Evolutionary conservation across 129 eudicot species (phyloP), one percentile per base, ranked within the genome.

Genomic region (Deinandra increscens): DNA sequence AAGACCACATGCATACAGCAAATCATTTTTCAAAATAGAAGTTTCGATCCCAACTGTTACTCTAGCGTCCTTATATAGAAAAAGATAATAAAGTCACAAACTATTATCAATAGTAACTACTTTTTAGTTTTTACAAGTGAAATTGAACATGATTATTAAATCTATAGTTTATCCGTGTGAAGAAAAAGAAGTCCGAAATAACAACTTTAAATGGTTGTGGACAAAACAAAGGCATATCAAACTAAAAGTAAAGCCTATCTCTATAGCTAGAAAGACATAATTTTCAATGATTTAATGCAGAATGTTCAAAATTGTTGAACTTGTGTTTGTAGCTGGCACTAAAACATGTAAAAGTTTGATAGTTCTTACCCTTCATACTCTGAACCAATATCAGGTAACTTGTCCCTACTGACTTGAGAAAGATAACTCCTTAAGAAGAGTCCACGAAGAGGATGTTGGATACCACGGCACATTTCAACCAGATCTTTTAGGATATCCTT

Each of bases 401-500:
- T 91, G 56, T 91, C 97, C 81, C 77, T 85, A 33, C 96, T 91
- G 76, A 91, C 96, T 88, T 91, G 97, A 60, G 96, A 88, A 46
- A 91, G 88, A 66, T 91, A 91, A 80, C 97, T 91, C 82, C 97
- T 85, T 37, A 91, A 74, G 59, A 91, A 91, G 67, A 91, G 96
- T 43, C 97, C 97, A 68, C 97, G 97, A 53, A 91, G 66, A 70
- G 97, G 97, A 80, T 91, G 96, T 66, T 91, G 97, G 51, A 91
- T 85, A 29, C 97, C 97, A 64, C 97, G 97, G 46, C 96, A 91
- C 97, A 91, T 87, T 80, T 91, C 97, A 66, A 91, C 96, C 70
- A 91, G 93, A 78, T 91, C 97, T 69, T 91, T 91, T 43, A 91
- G 82, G n/a, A 91, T 84, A 81, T 88, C 97, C 78, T 91, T 91